Evolutionary conservation across 2,329 filamentous ascomycete genomes (phyloP), one percentile per base, ranked within the genome.

Genomic region (Periglandula ipomoeae): DNA sequence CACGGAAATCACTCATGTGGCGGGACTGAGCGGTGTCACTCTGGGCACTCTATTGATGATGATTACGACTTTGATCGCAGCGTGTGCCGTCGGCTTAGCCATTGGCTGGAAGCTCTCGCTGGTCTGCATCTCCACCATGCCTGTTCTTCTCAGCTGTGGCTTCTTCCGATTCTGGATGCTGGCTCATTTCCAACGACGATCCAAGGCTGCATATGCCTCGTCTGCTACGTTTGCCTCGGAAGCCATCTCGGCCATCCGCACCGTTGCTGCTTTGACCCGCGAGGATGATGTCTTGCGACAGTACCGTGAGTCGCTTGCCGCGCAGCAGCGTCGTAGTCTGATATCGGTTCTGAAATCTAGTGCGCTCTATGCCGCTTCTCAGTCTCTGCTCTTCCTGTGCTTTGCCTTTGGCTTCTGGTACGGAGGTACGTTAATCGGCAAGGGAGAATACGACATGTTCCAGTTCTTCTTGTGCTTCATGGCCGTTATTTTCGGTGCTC

Each of bases 331-430:
- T 47, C 71, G 73, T 42, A 87, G 85, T 52, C 65, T 95, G 34
- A 74, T 76, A 9, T 93, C 88, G 0, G 79, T 95, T 27, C 64
- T 89, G 52, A 85, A 82, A 59, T 89, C 87, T 0, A 90, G 87
- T 10, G 63, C 76, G 1, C 78, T 96, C 5, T 97, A 95, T 61
- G 89, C 90, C 1, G 78, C 82, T 2, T 87, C 89, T 1, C 90
- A 96, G 68, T 89, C 86, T 0, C 71, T 95, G 50, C 80, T 87
- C 52, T 94, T 95, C 69, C 73, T 89, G 42, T 88, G 84, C 56
- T 84, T 93, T 51, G 89, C 89, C 0, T 79, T 96, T 4, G 89
- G 86, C 2, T 96, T 96, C 72, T 96, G 88, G 88, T 95, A 93
- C 59, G 89, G 89, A 52, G 87, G 88, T 24, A 85, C 76, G 0